Evolutionary conservation across 164 flowering plant species (phyloP).

Genomic region (Santalum album): DNA sequence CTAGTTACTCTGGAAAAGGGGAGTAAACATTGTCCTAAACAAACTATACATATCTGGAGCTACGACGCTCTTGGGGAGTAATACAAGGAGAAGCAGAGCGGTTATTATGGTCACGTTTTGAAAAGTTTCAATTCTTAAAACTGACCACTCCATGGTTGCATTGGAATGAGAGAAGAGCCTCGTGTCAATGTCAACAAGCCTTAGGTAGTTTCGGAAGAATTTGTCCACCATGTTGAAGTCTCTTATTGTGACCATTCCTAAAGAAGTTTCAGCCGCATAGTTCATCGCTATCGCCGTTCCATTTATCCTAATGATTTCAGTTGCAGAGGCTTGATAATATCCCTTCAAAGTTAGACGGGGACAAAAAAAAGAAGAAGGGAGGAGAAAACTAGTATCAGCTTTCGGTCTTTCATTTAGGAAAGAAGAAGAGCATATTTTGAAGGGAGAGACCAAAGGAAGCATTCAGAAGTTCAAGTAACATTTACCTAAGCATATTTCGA

Average conservation of each 20-base stretch:
- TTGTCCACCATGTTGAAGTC: constrained; percentile 48
- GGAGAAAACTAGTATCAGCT: no score
- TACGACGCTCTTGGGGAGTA: constrained; percentile 45
- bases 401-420: no score
- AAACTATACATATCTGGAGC: constrained; percentile 46
- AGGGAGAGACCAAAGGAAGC: no score
- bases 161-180: constrained; percentile 58
- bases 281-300: constrained; percentile 93
- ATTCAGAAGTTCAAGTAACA: constrained; percentile 6
- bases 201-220: constrained; percentile 48
- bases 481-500: constrained; percentile 59
- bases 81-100: constrained; percentile 51
- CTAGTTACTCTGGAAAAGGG: no score
- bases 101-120: constrained; percentile 60
- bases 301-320: constrained; percentile 68
- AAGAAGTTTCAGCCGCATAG: constrained; percentile 72
- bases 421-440: not conserved
- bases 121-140: constrained; percentile 65
- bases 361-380: no score
- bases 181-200: constrained; percentile 66
- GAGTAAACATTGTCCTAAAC: no score
- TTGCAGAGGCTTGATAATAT: constrained; percentile 62
- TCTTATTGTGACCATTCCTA: constrained; percentile 68
- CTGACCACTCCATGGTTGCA: constrained; percentile 71
- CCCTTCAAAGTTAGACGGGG: constrained; percentile 27